Conservation (phyloP, 2,329 filamentous ascomycete genomes). For the Apiospora pterosperma region DNA sequence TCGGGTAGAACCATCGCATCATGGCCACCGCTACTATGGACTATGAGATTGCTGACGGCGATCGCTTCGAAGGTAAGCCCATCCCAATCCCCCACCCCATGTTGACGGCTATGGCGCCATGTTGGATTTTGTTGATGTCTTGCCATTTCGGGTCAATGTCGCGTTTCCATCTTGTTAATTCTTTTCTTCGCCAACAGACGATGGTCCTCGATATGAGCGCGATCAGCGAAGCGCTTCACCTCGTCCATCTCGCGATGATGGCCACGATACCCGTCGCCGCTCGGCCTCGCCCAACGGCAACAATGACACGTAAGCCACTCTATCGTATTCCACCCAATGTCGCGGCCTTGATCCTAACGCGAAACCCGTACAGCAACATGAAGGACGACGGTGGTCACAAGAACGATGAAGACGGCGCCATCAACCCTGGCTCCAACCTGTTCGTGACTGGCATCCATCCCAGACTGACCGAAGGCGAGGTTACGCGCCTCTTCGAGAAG, state of each 20-base stretch:
- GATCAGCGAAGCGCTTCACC: conserved; percentile 66
- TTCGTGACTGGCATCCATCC: conserved; percentile 99
- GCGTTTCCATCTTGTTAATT: conserved; percentile 12
- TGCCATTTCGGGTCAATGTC: background rate
- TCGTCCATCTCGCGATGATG: conserved; percentile 57
- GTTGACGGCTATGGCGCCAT: background rate
- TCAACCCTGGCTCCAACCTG: conserved; percentile 95
- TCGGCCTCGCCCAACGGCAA: conserved; percentile 59
- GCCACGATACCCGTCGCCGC: conserved; percentile 55
- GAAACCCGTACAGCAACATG: conserved; percentile 32
- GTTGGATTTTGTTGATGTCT: background rate
- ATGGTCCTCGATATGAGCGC: conserved; percentile 62
- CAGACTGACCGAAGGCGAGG: conserved; percentile 82
- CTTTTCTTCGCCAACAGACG: conserved; percentile 42
- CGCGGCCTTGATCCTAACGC: conserved; percentile 12
- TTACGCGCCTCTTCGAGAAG: conserved; percentile 95
- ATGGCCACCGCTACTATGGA: conserved; percentile 68
- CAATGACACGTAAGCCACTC: conserved; percentile 43
- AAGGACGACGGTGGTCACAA: conserved; percentile 51
- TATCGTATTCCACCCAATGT: background rate
- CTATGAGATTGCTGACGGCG: conserved; percentile 65
- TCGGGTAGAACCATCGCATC: conserved; percentile 6
- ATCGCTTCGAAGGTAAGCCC: conserved; percentile 61
- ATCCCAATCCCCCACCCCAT: background rate
- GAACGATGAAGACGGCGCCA: conserved; percentile 70